phyloP scores from a whole-genome alignment of 202 grass and related monocot genomes.

The Carex sylvatica region DNA sequence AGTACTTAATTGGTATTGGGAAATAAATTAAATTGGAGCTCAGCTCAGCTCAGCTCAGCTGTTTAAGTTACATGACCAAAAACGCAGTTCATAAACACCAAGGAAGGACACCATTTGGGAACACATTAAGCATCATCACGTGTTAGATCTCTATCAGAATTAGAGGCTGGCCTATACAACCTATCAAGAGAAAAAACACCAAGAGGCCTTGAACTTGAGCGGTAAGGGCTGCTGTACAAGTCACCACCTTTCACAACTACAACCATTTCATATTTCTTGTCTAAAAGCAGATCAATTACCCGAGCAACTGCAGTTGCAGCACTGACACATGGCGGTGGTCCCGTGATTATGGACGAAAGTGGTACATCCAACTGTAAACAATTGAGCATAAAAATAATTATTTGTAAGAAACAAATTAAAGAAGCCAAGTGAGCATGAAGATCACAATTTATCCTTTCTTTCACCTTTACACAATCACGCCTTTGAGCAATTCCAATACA shows the following conservation, averaged over 20 bases:
- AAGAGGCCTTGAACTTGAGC: conserved; percentile 64
- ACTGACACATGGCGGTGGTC: conserved; percentile 59
- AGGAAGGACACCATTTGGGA: background rate
- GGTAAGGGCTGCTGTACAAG: conserved; percentile 57
- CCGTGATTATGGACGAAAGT: conserved; percentile 58
- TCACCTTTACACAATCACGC: conserved; percentile 67
- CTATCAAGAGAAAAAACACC: conserved; percentile 58
- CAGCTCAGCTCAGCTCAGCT: too few relatives aligned
- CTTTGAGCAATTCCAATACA: conserved; percentile 78
- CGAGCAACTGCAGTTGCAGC: conserved; percentile 56
- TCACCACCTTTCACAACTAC: conserved; percentile 56
- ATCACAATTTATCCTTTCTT: background rate
- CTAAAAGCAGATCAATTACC: conserved; percentile 64
- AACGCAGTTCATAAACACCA: background rate
- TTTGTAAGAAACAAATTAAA: background rate
- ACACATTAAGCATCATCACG: background rate
- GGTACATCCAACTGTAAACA: conserved; percentile 60
- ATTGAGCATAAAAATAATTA: background rate
- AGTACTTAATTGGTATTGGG: too few relatives aligned
- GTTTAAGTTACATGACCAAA: background rate
- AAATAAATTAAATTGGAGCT: too few relatives aligned
- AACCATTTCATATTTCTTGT: conserved; percentile 64
- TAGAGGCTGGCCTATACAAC: conserved; percentile 33
- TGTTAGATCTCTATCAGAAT: conserved; percentile 3
- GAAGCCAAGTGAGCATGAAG: background rate